These are phyloP conservation scores for Cladophialophora immunda DNA, from an alignment of 2,329 filamentous ascomycete genomes.

Conservation along the genomic window DNA sequence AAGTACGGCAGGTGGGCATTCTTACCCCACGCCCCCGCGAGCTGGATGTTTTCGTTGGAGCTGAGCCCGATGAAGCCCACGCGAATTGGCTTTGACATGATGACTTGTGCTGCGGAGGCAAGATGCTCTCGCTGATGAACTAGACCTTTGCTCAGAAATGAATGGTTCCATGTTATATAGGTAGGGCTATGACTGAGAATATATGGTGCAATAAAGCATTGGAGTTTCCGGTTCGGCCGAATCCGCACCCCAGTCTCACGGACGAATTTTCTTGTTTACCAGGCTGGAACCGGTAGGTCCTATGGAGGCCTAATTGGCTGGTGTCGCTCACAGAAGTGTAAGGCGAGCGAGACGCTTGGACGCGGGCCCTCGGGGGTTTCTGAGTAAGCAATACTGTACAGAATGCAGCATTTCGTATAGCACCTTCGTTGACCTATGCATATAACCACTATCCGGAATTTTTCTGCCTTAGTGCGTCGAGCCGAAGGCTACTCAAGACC, in stretches of 20 bases:
- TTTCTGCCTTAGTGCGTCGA: too few species aligned
- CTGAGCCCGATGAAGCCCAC: constrained; percentile 18
- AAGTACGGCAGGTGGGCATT: constrained; percentile 22
- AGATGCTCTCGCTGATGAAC: not conserved
- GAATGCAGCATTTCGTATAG: too few species aligned
- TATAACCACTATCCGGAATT: too few species aligned
- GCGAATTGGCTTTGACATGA: constrained; percentile 19
- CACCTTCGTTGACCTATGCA: too few species aligned
- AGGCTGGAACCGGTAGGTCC: not conserved
- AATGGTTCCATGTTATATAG: not conserved
- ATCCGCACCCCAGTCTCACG: not conserved
- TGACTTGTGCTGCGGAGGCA: not conserved
- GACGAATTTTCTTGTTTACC: constrained; percentile 1
- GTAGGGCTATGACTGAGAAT: not conserved
- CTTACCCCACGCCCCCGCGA: constrained; percentile 7
- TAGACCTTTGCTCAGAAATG: not conserved
- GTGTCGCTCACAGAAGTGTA: not conserved
- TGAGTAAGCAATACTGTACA: too few species aligned
- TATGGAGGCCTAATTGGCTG: not conserved
- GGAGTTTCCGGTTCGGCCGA: not conserved
- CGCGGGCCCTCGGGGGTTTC: not conserved
- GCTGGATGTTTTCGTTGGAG: not conserved
- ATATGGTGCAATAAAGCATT: not conserved
- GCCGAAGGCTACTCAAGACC: too few species aligned
- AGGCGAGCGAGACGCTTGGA: not conserved